These are phyloP conservation scores for Hymenoscyphus repandus DNA, from an alignment of 2,329 filamentous ascomycete genomes.

Conservation along the genomic window DNA sequence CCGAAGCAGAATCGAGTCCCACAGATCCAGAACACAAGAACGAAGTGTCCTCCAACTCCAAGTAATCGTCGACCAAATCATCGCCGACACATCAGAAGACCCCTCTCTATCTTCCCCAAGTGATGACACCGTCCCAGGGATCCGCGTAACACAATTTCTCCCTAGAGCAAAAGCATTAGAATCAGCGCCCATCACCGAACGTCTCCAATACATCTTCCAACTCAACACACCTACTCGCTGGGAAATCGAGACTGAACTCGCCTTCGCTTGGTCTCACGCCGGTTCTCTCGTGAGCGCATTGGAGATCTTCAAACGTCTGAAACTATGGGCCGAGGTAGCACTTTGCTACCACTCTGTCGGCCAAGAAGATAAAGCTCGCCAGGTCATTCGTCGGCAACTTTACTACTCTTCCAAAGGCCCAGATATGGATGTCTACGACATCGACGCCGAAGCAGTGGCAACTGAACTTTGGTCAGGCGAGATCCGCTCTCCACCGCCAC, in stretches of 20 bases:
- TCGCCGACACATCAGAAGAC: slow-evolving; percentile 65
- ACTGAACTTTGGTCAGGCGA: slow-evolving; percentile 56
- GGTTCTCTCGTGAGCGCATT: slow-evolving; percentile 85
- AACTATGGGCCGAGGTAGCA: slow-evolving; percentile 92
- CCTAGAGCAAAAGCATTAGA: slow-evolving; percentile 71
- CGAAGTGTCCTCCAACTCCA: slow-evolving; percentile 88
- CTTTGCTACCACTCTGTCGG: slow-evolving; percentile 59
- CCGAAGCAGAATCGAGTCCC: slow-evolving; percentile 82
- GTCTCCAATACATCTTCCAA: slow-evolving; percentile 78
- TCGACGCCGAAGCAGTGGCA: slow-evolving; percentile 48
- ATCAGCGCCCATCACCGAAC: slow-evolving; percentile 69
- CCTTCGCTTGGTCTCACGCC: slow-evolving; percentile 83
- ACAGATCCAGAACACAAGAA: slow-evolving; percentile 81
- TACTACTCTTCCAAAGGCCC: slow-evolving; percentile 57
- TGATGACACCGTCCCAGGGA: slow-evolving; percentile 33
- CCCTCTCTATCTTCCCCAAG: slow-evolving; percentile 4
- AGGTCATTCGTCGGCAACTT: slow-evolving; percentile 71
- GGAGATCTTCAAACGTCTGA: slow-evolving; percentile 90
- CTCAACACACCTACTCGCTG: slow-evolving; percentile 81
- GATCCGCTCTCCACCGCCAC: slow-evolving; percentile 64
- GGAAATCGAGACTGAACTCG: slow-evolving; percentile 91
- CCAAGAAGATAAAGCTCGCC: slow-evolving; percentile 74
- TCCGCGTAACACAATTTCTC: slow-evolving; percentile 70
- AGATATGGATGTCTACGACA: slow-evolving; percentile 35
- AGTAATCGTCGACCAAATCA: slow-evolving; percentile 89